Evolutionary conservation across 345 rosid genomes (phyloP).

Genomic region (Fremontodendron californicum): DNA sequence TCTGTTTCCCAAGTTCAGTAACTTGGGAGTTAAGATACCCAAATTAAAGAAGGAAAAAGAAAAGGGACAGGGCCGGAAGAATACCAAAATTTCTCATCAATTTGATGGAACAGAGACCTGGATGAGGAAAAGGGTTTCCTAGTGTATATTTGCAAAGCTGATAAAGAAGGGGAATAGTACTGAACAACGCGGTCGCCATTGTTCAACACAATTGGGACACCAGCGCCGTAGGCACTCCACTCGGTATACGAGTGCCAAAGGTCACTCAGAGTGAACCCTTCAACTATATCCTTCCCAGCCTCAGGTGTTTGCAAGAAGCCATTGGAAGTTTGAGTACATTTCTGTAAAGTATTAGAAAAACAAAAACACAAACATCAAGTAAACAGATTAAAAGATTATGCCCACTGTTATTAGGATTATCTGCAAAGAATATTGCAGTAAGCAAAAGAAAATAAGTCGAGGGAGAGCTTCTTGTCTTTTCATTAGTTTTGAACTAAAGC

Average conservation of each 20-base stretch:
- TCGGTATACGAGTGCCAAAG: conserved; percentile 45
- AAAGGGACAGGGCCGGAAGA: not conserved
- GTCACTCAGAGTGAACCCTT: conserved; percentile 28
- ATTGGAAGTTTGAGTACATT: not conserved
- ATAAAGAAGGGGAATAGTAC: conserved; percentile 46
- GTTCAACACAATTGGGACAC: conserved; percentile 39
- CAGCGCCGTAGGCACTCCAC: conserved; percentile 53
- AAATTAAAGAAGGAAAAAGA: not conserved
- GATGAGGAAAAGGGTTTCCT: not conserved
- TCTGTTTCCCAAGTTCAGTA: not conserved
- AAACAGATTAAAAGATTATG: no score
- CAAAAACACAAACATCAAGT: not conserved
- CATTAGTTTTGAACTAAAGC: no score
- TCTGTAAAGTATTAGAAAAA: not conserved
- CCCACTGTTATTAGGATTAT: no score
- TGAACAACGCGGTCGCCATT: conserved; percentile 36
- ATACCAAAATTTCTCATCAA: not conserved
- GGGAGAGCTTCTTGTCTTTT: no score
- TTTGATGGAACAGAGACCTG: not conserved
- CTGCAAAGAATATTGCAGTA: no score
- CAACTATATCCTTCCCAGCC: not conserved
- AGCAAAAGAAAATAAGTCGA: no score
- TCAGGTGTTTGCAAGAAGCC: not conserved
- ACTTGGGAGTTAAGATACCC: not conserved
- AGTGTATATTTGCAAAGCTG: conserved; percentile 46